These are phyloP conservation scores for Fusarium tanahbumbuense DNA, from an alignment of 2,329 filamentous ascomycete species.

Conservation along the genomic window DNA sequence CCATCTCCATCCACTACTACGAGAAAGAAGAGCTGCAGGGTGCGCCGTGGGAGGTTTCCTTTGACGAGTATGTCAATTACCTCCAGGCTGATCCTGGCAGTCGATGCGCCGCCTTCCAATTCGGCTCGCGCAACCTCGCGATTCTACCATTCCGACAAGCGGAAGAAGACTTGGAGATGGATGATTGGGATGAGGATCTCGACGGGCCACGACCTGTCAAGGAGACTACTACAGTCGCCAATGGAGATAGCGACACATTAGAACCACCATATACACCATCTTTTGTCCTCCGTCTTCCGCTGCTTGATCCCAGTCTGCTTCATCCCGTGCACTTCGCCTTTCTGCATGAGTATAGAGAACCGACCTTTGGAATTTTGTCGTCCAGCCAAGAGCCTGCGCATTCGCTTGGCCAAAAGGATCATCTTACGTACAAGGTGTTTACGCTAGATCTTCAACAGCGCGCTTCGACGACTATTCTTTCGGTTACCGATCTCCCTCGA, in stretches of 20 bases:
- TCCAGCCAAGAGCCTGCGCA: slow-evolving; percentile 79
- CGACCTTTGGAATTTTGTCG: slow-evolving; percentile 94
- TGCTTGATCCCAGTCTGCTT: slow-evolving; percentile 86
- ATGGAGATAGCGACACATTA: slow-evolving; percentile 53
- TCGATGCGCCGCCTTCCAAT: slow-evolving; percentile 93
- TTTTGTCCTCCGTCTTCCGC: slow-evolving; percentile 90
- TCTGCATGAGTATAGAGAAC: slow-evolving; percentile 95
- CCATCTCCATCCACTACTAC: slow-evolving; percentile 97
- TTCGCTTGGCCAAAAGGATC: slow-evolving; percentile 85
- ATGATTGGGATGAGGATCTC: slow-evolving; percentile 87
- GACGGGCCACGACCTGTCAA: slow-evolving; percentile 73
- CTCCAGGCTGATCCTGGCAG: slow-evolving; percentile 90
- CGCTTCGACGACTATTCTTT: slow-evolving; percentile 91
- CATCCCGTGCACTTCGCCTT: slow-evolving; percentile 94
- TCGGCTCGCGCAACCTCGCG: slow-evolving; percentile 87
- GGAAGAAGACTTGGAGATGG: slow-evolving; percentile 90
- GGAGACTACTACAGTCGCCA: slow-evolving; percentile 51
- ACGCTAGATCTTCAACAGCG: slow-evolving; percentile 93
- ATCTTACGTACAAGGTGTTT: slow-evolving; percentile 91
- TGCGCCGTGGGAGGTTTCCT: slow-evolving; percentile 81
- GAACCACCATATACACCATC: slow-evolving; percentile 85
- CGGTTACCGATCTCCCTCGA: slow-evolving; percentile 85
- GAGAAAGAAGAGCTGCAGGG: slow-evolving; percentile 90
- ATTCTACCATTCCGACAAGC: slow-evolving; percentile 91
- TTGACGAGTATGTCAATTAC: slow-evolving; percentile 82